Base-by-base conservation (phyloP, 306 rosid species). In the Quercus bicolor region DNA sequence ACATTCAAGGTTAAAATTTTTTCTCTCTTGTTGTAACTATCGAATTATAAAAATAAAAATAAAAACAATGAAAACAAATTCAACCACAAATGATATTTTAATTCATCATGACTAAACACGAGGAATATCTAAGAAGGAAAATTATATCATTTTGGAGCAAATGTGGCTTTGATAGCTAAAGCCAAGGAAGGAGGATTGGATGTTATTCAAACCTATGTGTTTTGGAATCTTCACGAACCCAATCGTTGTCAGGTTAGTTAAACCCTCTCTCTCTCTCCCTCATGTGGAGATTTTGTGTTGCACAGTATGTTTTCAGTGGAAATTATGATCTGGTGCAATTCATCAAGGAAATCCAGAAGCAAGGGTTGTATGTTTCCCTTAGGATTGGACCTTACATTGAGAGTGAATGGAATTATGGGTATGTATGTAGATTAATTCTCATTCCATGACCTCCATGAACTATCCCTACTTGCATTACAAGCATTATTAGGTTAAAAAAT, bases 341-440 rank as follows among this genome's bases (percentile, higher is more conserved):
- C 83, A 73, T 95, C 1, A 95, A 86, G 88, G 88, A 87, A 87
- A 80, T 88, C 14, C 88, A 95, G 57, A 83, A 88, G 61, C 97
- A 92, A 78, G 97, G 95, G 4, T 75, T 95, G 0, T 90, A 92
- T 74, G 96, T 81, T n/a, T 48, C 84, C 76, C 93, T 92, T 0
- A 88, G 98, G 66, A 91, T 95, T 84, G 98, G 98, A 74, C 98
- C 98, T 55, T 95, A 86, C 88, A 88, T 92, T n/a, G 94, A 95
- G 82, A 75, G 85, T 70, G 98, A 92, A 92, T 95, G 97, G 95
- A 82, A 81, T 1, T 91, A 94, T 3, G 98, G 98, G 98, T 93
- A 85, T 19, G 51, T 65, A 64, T 40, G 53, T 48, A 12, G 53
- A 48, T 48, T 48, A 11, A 12, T 48, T 48, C 53, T 48, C 53